These are phyloP conservation scores for Scheffersomyces segobiensis DNA, from an alignment of 1,139 yeast species.

Conservation along the genomic window DNA sequence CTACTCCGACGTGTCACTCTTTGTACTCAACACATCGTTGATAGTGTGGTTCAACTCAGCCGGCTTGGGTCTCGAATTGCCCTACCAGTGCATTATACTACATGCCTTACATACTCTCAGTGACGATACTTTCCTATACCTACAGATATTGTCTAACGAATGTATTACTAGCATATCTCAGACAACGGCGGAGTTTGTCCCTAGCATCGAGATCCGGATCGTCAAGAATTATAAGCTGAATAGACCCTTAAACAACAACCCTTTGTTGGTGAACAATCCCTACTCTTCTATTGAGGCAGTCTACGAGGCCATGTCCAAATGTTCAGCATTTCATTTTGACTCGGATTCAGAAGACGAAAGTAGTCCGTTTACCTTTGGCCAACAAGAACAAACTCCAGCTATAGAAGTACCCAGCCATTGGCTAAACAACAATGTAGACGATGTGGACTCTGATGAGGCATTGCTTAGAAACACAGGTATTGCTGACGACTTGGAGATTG, in stretches of 20 bases:
- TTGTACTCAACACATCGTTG: conserved; percentile 39
- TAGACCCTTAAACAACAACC: conserved; percentile 1
- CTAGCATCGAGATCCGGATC: conserved; percentile 21
- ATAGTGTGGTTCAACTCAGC: conserved; percentile 35
- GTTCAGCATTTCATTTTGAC: conserved; percentile 42
- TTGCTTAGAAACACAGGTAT: conserved; percentile 28
- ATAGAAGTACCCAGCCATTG: conserved; percentile 25
- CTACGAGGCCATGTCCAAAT: conserved; percentile 38
- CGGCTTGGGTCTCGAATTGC: conserved; percentile 38
- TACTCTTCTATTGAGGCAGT: conserved; percentile 15
- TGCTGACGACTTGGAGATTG: conserved; percentile 38
- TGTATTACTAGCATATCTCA: conserved; percentile 12
- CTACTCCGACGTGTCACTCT: conserved; percentile 24
- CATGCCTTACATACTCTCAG: conserved; percentile 30
- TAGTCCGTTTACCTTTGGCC: background rate
- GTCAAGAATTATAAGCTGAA: conserved; percentile 4
- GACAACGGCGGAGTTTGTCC: conserved; percentile 15
- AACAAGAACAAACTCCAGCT: conserved; percentile 9
- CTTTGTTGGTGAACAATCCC: conserved; percentile 10
- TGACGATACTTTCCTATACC: conserved; percentile 26
- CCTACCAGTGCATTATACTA: conserved; percentile 38
- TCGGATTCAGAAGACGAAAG: conserved; percentile 21
- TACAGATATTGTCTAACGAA: conserved; percentile 33
- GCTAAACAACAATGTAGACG: conserved; percentile 12
- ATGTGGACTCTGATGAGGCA: conserved; percentile 6